Conservation (phyloP, 371 early-diverging fungal species). For the Mortierella sp. region DNA sequence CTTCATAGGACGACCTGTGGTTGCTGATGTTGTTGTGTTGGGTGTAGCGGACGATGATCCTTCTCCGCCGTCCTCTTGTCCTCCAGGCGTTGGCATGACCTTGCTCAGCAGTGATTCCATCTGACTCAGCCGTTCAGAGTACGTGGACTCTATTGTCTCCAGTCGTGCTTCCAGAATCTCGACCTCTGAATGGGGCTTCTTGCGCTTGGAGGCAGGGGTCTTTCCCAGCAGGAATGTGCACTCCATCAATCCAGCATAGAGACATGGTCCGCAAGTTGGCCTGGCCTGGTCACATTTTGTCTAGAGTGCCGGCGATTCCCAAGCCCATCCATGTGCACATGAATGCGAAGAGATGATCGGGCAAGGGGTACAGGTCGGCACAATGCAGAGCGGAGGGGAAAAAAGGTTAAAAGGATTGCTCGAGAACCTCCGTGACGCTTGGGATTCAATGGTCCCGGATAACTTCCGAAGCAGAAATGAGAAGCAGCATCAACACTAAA, state of each 20-base stretch:
- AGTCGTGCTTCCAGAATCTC: constrained; percentile 48
- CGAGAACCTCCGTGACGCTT: too few relatives aligned
- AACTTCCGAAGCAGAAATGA: too few relatives aligned
- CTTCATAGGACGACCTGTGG: constrained; percentile 9
- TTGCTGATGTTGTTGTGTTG: neutral
- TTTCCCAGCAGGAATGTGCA: constrained; percentile 50
- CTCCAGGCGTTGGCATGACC: constrained; percentile 41
- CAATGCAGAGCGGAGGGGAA: too few relatives aligned
- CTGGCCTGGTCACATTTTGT: constrained; percentile 53
- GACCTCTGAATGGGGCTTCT: constrained; percentile 44
- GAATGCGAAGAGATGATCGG: too few relatives aligned
- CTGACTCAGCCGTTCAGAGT: constrained; percentile 50
- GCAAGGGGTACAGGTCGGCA: too few relatives aligned
- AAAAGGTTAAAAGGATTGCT: too few relatives aligned
- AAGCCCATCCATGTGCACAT: too few relatives aligned
- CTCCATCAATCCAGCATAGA: constrained; percentile 52
- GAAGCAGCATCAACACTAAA: too few relatives aligned
- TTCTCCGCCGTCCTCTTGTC: constrained; percentile 10
- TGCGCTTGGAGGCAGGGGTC: constrained; percentile 36
- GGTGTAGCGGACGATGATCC: constrained; percentile 6
- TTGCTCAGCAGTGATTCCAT: constrained; percentile 48
- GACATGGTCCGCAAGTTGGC: constrained; percentile 51
- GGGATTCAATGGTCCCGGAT: too few relatives aligned
- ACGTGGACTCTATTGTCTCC: constrained; percentile 47
- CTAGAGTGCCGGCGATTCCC: constrained; percentile 2